phyloP scores from a whole-genome alignment of 805 yeast species.

The Candida arabinofermentans region DNA sequence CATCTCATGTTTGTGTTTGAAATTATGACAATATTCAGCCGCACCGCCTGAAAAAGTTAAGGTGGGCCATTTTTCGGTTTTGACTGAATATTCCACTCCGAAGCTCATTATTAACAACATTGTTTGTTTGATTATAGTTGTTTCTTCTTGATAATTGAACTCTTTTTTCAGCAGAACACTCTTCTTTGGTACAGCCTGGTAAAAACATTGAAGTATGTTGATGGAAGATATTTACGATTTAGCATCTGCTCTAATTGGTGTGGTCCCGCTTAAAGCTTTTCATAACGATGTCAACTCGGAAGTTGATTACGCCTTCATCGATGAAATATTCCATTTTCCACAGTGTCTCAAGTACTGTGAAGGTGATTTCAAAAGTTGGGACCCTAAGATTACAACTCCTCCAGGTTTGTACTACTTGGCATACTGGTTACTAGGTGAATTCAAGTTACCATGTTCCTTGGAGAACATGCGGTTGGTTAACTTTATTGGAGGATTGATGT shows the following conservation, averaged over 20 bases:
- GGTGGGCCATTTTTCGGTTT: too few species aligned
- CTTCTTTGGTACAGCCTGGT: too few species aligned
- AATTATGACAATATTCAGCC: too few species aligned
- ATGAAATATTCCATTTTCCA: conserved; percentile 82
- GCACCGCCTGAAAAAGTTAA: too few species aligned
- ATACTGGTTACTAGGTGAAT: conserved; percentile 30
- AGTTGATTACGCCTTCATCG: conserved; percentile 42
- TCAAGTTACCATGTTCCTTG: conserved; percentile 31
- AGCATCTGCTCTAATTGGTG: conserved; percentile 6
- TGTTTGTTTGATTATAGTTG: too few species aligned
- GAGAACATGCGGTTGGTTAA: conserved; percentile 54
- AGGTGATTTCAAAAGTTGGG: conserved; percentile 68
- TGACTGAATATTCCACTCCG: too few species aligned
- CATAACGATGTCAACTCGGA: conserved; percentile 14
- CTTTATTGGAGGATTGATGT: conserved; percentile 56
- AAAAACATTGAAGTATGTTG: too few species aligned
- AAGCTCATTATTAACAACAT: too few species aligned
- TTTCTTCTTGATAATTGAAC: too few species aligned
- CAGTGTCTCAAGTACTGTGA: conserved; percentile 69
- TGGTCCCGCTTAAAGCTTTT: conserved; percentile 16
- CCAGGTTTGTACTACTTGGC: conserved; percentile 77
- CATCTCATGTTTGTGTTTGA: too few species aligned
- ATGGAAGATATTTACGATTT: not conserved
- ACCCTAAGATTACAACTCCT: conserved; percentile 91
- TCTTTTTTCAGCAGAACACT: too few species aligned